phyloP scores from a whole-genome alignment of 495 filamentous ascomycete species.

The Usnea hakonensis region DNA sequence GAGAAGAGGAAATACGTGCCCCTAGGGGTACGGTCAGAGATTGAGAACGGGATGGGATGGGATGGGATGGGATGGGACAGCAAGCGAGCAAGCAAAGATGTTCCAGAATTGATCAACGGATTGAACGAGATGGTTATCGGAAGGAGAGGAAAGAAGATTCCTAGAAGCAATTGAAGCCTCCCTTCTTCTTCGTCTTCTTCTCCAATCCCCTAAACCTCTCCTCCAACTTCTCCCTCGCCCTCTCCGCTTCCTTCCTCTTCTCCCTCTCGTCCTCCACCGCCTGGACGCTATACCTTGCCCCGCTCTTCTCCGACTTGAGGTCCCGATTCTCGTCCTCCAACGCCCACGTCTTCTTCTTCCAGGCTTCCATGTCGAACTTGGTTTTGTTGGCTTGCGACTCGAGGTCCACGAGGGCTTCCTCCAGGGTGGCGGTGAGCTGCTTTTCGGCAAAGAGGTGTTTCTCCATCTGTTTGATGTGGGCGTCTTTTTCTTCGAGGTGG shows the following conservation, averaged over 20 bases:
- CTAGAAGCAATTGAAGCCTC: constrained; percentile 91
- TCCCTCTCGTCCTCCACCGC: constrained; percentile 90
- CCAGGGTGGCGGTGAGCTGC: constrained; percentile 86
- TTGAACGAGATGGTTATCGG: too few species aligned
- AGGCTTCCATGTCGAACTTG: constrained; percentile 79
- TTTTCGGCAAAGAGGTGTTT: constrained; percentile 95
- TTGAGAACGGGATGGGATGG: too few species aligned
- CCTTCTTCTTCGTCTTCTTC: constrained; percentile 98
- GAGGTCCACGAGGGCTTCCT: constrained; percentile 90
- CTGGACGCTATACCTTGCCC: constrained; percentile 75
- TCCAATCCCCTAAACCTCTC: constrained; percentile 90
- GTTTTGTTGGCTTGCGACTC: constrained; percentile 78
- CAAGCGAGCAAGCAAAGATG: too few species aligned
- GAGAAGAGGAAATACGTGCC: too few species aligned
- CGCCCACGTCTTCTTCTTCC: constrained; percentile 71
- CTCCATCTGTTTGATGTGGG: constrained; percentile 89
- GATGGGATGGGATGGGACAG: too few species aligned
- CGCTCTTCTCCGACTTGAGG: constrained; percentile 59
- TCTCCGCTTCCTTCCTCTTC: constrained; percentile 79
- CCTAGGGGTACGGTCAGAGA: too few species aligned
- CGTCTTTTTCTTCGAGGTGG: constrained; percentile 77
- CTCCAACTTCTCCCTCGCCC: constrained; percentile 78
- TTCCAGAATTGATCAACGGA: too few species aligned
- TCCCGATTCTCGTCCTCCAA: constrained; percentile 73
- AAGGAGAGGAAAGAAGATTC: background rate